Evolutionary conservation across 768 basidiomycete species (phyloP).

Genomic region (Tephrocybe sp.): DNA sequence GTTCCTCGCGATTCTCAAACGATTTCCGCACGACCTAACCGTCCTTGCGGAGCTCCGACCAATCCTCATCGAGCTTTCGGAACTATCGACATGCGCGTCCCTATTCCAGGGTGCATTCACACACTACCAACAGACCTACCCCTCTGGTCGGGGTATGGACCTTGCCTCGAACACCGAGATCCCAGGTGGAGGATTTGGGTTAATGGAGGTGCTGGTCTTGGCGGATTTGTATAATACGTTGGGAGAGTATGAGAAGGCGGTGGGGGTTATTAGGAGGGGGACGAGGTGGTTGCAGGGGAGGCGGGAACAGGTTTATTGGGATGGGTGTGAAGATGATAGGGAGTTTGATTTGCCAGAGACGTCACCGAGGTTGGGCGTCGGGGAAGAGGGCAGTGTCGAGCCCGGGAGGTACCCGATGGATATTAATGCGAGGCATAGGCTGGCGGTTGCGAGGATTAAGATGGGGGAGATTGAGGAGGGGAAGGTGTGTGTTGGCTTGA

Average conservation of each 20-base stretch:
- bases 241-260: constrained; percentile 64
- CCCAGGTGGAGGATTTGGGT: constrained; percentile 53
- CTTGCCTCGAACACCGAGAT: constrained; percentile 25
- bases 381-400: constrained; percentile 46
- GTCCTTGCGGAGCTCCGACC: constrained; percentile 79
- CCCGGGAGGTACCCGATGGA: constrained; percentile 66
- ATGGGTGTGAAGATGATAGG: constrained; percentile 79
- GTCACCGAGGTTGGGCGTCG: constrained; percentile 22
- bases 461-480: constrained; percentile 81
- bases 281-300: constrained; percentile 93
- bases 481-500: constrained; percentile 49
- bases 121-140: constrained; percentile 55
- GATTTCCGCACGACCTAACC: constrained; percentile 75
- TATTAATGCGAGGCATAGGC: constrained; percentile 76
- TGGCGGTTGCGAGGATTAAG: constrained; percentile 81
- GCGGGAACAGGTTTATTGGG: constrained; percentile 73
- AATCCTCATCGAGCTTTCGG: constrained; percentile 72
- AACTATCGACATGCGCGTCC: constrained; percentile 60
- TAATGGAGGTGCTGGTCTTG: constrained; percentile 77
- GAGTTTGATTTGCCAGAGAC: constrained; percentile 69
- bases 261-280: constrained; percentile 70
- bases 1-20: constrained; percentile 70
- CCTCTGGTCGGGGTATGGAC: constrained; percentile 37
- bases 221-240: constrained; percentile 81
- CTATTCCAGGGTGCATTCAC: constrained; percentile 77